Evolutionary conservation across 306 rosid species (phyloP).

Genomic region (Dryas alaskensis): DNA sequence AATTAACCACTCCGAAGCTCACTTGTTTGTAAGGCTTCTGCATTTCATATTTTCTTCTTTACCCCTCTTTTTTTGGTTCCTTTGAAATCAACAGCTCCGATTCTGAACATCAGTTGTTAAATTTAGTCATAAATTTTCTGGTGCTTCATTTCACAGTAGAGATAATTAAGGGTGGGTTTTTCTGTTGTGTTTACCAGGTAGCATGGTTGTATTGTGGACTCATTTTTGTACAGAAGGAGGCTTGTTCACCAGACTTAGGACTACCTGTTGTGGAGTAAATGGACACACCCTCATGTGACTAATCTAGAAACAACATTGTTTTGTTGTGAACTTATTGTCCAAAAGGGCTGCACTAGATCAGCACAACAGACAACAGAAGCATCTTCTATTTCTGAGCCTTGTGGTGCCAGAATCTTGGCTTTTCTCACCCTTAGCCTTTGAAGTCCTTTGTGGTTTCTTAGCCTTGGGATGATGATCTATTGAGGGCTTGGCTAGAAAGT

Average conservation of each 20-base stretch:
- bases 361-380: not conserved
- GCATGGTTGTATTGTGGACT: not conserved
- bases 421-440: not conserved
- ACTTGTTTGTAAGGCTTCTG: not conserved
- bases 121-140: not conserved
- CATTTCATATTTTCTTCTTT: not conserved
- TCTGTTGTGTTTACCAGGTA: slow-evolving; percentile 14
- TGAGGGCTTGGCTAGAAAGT: not conserved
- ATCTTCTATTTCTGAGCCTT: slow-evolving; percentile 2
- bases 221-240: not conserved
- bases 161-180: not conserved
- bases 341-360: not conserved
- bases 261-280: not conserved
- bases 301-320: not conserved
- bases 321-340: not conserved
- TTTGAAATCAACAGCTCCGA: not conserved
- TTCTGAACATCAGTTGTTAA: not conserved
- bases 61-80: not conserved
- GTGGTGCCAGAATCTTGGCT: not conserved
- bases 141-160: not conserved
- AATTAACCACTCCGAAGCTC: not conserved
- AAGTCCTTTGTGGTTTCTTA: not conserved
- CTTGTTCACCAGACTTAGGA: not conserved
- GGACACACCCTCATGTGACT: not conserved
- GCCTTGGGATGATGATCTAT: not conserved